A percentile compares a stretch with the other conserved stretches of the same genome.
phyloP scores from a whole-genome alignment of 495 filamentous ascomycete species.

The Podospora pseudocomata region DNA sequence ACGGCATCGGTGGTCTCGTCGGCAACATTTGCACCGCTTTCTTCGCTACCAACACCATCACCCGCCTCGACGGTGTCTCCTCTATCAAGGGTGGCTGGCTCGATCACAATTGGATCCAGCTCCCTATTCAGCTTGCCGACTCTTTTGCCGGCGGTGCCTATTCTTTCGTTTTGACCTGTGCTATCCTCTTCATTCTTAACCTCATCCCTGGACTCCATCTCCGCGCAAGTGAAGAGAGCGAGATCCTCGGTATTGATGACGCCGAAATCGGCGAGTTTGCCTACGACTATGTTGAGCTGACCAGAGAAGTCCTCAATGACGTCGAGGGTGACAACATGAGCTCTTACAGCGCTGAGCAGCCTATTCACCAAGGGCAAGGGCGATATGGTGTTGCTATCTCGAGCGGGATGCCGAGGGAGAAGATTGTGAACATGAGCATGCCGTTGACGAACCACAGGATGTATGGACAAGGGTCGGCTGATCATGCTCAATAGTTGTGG shows the following conservation, averaged over 20 bases:
- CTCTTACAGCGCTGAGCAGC: conserved; percentile 29
- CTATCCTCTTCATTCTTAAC: conserved; percentile 87
- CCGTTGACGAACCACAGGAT: conserved; percentile 5
- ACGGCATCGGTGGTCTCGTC: conserved; percentile 81
- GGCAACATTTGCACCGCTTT: conserved; percentile 87
- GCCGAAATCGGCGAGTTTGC: conserved; percentile 97
- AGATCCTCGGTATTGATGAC: conserved; percentile 90
- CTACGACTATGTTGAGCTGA: conserved; percentile 94
- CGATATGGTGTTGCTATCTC: not conserved
- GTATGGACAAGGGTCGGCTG: conserved; percentile 8
- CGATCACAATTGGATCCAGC: conserved; percentile 85
- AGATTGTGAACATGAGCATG: conserved; percentile 26
- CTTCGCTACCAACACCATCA: conserved; percentile 91
- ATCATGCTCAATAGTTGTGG: not conserved
- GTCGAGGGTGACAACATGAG: conserved; percentile 46
- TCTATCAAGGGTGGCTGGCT: conserved; percentile 82
- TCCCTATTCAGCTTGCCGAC: conserved; percentile 85
- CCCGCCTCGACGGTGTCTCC: conserved; percentile 74
- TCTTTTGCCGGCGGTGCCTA: conserved; percentile 79
- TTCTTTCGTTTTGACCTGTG: conserved; percentile 78
- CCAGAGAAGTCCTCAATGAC: conserved; percentile 72
- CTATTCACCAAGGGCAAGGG: conserved; percentile 1
- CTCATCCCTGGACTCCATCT: conserved; percentile 79
- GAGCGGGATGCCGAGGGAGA: conserved; percentile 28
- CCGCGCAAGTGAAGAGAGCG: conserved; percentile 76